Percentiles rank a stretch among this genome's conserved stretches.
Conservation (phyloP, 2,329 filamentous ascomycete species). For the Hypoxylon sp. region DNA sequence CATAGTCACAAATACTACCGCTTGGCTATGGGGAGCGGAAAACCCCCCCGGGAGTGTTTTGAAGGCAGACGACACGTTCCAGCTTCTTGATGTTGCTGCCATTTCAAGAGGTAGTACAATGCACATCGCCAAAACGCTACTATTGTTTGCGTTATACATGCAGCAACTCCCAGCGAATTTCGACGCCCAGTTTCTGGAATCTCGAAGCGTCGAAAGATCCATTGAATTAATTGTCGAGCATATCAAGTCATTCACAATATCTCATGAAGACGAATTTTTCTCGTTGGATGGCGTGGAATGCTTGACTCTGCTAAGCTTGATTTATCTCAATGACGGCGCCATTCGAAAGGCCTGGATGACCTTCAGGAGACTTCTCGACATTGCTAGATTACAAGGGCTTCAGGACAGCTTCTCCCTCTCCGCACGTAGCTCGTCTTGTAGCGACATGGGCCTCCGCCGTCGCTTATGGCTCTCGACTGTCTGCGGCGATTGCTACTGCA, state of each 20-base stretch:
- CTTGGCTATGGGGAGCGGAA: slow-evolving; percentile 25
- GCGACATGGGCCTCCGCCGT: slow-evolving; percentile 15
- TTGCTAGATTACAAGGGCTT: slow-evolving; percentile 22
- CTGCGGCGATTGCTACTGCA: slow-evolving; percentile 29
- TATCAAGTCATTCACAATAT: slow-evolving; percentile 17
- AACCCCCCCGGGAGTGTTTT: slow-evolving; percentile 17
- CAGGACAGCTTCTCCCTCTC: slow-evolving; percentile 22
- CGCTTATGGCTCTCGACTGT: slow-evolving; percentile 24
- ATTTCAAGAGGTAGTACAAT: slow-evolving; percentile 20
- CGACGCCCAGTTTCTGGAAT: slow-evolving; percentile 1
- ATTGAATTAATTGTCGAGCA: slow-evolving; percentile 20
- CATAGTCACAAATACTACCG: slow-evolving; percentile 21
- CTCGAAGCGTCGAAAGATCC: slow-evolving; percentile 5
- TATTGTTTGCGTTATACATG: slow-evolving; percentile 25
- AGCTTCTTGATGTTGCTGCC: slow-evolving; percentile 8
- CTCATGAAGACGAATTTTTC: slow-evolving; percentile 20
- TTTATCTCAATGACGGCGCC: slow-evolving; percentile 24
- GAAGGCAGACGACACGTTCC: slow-evolving; percentile 8
- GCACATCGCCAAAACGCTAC: slow-evolving; percentile 21
- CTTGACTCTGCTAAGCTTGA: slow-evolving; percentile 12
- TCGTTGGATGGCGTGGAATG: slow-evolving; percentile 26
- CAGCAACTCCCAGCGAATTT: slow-evolving; percentile 23
- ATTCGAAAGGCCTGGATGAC: slow-evolving; percentile 24
- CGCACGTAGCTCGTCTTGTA: slow-evolving; percentile 9
- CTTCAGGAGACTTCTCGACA: slow-evolving; percentile 25